These are phyloP conservation scores for Dissoconium aciculare DNA, from an alignment of 2,329 filamentous ascomycete species.

Conservation along the genomic window DNA sequence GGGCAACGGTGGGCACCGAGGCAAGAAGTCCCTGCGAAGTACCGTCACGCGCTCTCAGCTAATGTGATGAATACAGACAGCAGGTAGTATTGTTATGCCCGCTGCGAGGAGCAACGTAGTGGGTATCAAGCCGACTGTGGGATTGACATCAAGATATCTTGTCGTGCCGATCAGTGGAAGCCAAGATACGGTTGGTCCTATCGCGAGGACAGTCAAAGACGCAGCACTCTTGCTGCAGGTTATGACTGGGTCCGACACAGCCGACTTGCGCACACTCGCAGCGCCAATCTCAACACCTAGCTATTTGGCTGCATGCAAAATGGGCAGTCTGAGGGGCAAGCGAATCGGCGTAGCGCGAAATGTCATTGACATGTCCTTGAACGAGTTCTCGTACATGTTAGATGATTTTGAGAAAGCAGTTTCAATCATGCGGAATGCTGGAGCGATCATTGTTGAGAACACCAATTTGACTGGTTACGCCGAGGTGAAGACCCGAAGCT, in stretches of 20 bases:
- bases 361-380: slow-evolving; percentile 36
- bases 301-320: too few species aligned
- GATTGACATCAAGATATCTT: slow-evolving; percentile 46
- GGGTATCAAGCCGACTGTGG: slow-evolving; percentile 63
- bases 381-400: too few species aligned
- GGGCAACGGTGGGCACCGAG: slow-evolving; percentile 45
- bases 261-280: slow-evolving; percentile 51
- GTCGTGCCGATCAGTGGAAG: slow-evolving; percentile 50
- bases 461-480: slow-evolving; percentile 47
- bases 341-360: slow-evolving; percentile 52
- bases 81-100: slow-evolving; percentile 54
- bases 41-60: slow-evolving; percentile 47
- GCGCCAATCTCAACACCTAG: too few species aligned
- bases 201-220: slow-evolving; percentile 55
- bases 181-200: slow-evolving; percentile 54
- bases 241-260: slow-evolving; percentile 48
- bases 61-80: slow-evolving; percentile 59
- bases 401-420: too few species aligned
- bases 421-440: slow-evolving; percentile 46
- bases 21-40: too few species aligned
- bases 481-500: slow-evolving; percentile 53
- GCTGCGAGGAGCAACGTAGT: slow-evolving; percentile 54
- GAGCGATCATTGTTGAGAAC: slow-evolving; percentile 52
- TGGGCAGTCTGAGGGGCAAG: too few species aligned
- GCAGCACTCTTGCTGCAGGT: slow-evolving; percentile 50